Base-by-base conservation (phyloP, 768 basidiomycete genomes). In the Xerocomellus chrysenteron region DNA sequence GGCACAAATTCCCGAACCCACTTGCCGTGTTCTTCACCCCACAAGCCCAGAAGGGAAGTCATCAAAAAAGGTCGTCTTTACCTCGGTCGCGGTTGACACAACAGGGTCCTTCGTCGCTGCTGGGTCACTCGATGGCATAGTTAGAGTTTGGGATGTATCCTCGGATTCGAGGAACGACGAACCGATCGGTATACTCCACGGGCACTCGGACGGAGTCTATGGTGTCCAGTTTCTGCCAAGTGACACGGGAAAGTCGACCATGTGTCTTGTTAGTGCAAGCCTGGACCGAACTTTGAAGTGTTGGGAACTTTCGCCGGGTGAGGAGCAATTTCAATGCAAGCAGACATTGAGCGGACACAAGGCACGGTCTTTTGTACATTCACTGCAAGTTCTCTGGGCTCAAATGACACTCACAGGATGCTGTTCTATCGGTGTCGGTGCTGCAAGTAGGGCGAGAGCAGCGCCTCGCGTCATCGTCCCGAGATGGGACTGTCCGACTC, bases 111-210 rank as follows among this genome's bases (percentile, higher is more conserved):
- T 79, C 52, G 75, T 82, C 19, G 82, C 81, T 37, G 77, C 82
- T 36, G 82, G 81, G 10, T 75, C 74, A 33, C 73, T 84, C n/a
- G 81, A 83, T 62, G 78, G 78, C 24, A 69, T 76, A 53, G 72
- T 83, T 32, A 75, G 82, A 50, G 72, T 84, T 13, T 84, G 82
- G 82, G 75, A 82, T 56, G 68, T 78, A 51, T 63, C 69, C 43
- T 76, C 75, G 4, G 80, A 76, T 13, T 57, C 57, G n/a, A 67
- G 72, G 28, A 51, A 19, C 17, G 52, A 56, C 5, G 52, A 47
- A 6, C 69, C 69, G 11, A 59, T 69, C 39, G 55, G 60, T 41
- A 33, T 53, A 32, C 60, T 74, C 26, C 58, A 58, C 33, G 70
- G 68, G 3, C 72, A 73, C 47, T 58, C 57, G 35, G 68, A 73